Base-by-base conservation (phyloP, 116 monocot genomes). In the Posidonia oceanica region DNA sequence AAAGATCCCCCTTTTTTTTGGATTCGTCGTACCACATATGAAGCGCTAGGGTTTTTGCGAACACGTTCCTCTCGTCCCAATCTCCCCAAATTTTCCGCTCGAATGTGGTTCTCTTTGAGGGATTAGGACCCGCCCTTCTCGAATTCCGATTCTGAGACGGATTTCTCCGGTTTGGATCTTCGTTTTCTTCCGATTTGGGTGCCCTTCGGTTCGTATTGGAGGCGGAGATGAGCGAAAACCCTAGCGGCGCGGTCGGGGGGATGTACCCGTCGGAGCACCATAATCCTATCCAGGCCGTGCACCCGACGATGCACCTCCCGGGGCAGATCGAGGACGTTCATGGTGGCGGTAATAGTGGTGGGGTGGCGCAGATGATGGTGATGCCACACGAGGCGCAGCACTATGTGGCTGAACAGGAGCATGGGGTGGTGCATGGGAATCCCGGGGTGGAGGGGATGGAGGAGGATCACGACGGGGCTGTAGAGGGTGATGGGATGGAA, bases 151-250 rank as follows among this genome's bases (percentile, higher is more conserved):
- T 12, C 48, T 7, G 12, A 5, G 7, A 3, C n/a, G 3, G 15
- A 22, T 60, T 22, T 22, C 10, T 22, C 8, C 20, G 7, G 22
- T 22, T 22, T 2, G 60, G 21, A 23, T 21, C 29, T 20, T 60
- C 3, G 59, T 22, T 60, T 22, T 60, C 29, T 60, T 66, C n/a
- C 18, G 41, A 64, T 64, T 29, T 64, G 48, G 48, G 48, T 10
- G 48, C 7, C 2, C 48, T 7, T 48, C 48, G 7, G 48, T 48
- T 48, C 7, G 48, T 10, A 48, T 51, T 67, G 4, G 29, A 3
- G 13, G 23, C 16, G 38, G 75, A 64, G 72, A 86, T 86, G 83
- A 86, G 75, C 61, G 80, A 78, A 39, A 82, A 74, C 63, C 75
- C 76, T 67, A 54, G 69, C 72, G 17, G 21, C 14, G 41, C 69